Evolutionary conservation across 1,139 yeast genomes (phyloP).

Genomic region (Debaryomyces sp.): DNA sequence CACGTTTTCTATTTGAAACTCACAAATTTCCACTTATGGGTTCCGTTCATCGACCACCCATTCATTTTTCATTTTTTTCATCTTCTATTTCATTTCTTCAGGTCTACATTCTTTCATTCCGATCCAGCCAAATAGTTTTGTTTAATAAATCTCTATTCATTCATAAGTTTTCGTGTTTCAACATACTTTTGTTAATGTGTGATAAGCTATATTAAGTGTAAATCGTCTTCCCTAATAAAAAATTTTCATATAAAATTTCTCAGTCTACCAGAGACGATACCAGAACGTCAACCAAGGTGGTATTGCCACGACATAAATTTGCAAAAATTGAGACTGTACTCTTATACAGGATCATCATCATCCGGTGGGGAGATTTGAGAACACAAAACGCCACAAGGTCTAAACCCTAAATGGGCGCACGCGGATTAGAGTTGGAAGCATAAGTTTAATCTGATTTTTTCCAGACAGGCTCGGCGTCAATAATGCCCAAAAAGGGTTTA

Average conservation of each 20-base stretch:
- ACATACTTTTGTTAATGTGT: constrained; percentile 15
- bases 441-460: background rate
- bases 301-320: constrained; percentile 1
- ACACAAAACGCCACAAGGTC: constrained; percentile 14
- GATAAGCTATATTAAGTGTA: constrained; percentile 9
- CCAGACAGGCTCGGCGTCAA: background rate
- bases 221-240: constrained; percentile 2
- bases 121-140: background rate
- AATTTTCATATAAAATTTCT: constrained; percentile 8
- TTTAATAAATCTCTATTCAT: background rate
- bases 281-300: background rate
- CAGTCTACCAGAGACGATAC: constrained; percentile 1
- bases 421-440: constrained; percentile 13
- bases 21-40: background rate
- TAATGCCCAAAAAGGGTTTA: background rate
- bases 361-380: background rate
- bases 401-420: constrained; percentile 18
- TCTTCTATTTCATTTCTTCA: background rate
- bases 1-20: background rate
- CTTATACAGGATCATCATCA: background rate
- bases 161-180: background rate
- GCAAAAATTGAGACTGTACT: background rate
- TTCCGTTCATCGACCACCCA: background rate
- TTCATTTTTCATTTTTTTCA: background rate
- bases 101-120: background rate